Evolutionary conservation across 805 yeast genomes (phyloP), one percentile per base, ranked within the genome.

Genomic region (Maudiozyma pseudohumilis): DNA sequence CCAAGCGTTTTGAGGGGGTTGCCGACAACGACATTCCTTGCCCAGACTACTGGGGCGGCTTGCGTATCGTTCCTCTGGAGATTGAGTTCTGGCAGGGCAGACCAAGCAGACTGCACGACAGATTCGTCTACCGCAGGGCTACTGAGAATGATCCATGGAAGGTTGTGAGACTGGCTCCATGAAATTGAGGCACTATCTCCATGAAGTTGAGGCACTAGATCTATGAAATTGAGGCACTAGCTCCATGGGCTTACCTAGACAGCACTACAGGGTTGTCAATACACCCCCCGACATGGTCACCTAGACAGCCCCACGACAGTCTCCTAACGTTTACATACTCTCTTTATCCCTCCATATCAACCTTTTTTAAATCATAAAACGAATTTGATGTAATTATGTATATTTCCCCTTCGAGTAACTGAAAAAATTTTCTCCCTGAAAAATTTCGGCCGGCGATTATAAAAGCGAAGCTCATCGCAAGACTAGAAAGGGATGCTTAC

Each of bases 51-150:
- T 92, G 98, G 98, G 98, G 97, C 38, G 98, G 98, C 0, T 56
- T 92, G 35, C 71, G 95, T 53, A 69, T 92, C 13, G 76, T 81
- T 29, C 98, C 98, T 5, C 63, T 84, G 32, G 95, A 86, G 55
- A 72, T 89, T 47, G 98, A 92, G 63, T 92, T 89, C 55, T 92
- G 97, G 96, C 98, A 92, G 64, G 98, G 98, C 13, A 76, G 98
- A 45, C 69, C 72, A 42, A 80, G 84, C 53, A 74, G 98, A 58
- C 66, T 89, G 36, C 98, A 92, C 59, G 98, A 92, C 60, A 74
- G 98, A 49, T 67, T 88, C 35, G 74, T 78, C 11, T 88, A 71
- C 61, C 70, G 72, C 43, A 69, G 94, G 56, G 74, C 72, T 18
- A 46, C 56, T 7, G 70, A 64, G 13, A 67, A 63, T 11, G 66